Evolutionary conservation across 2,329 filamentous ascomycete species (phyloP), one percentile per base, ranked within the genome.

Genomic region (Mycocentrospora acerina): DNA sequence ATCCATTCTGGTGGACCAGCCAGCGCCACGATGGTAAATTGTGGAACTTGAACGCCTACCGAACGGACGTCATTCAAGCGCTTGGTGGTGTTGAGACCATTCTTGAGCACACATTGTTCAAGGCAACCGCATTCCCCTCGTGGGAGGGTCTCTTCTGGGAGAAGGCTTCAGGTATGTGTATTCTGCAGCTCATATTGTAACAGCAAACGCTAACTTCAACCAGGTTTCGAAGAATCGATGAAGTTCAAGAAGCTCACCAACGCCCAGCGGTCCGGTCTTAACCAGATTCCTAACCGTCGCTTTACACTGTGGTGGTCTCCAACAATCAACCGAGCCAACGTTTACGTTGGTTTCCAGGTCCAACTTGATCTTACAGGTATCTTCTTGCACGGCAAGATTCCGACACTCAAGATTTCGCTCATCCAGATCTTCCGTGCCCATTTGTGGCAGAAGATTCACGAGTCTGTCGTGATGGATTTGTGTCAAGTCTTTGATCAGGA

Each of bases 361-460:
- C 93, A 98, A 62, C 80, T 98, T 34, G 93, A 98, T 78, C 73
- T 98, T 40, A 98, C 94, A 1, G 93, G 93, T 66, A 98, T 98
- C 46, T 98, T 98, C 82, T 78, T 98, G 64, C 94, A 98, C 74
- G 93, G 93, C 58, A 98, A 98, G 72, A 98, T 98, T 40, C 94
- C 93, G 0, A 98, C 93, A 0, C 72, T 98, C 29, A 98, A 98
- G 73, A 98, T 98, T 48, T 96, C 90, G 0, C 75, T 98, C 37
- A 98, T 98, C 45, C 93, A 98, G 66, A 98, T 98, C 57, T 98
- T 98, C 87, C 85, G 93, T 66, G 93, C 94, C 35, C 93, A 98
- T 81, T 83, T 98, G 76, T 98, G 93, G 93, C 93, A 98, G 69
- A 98, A 98, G 77, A 97, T 98, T 31, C 94, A 98, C 69, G 93